Evolutionary conservation across 1,284 basidiomycete genomes (phyloP), one percentile per base, ranked within the genome.

Genomic region (Gymnopus androsaceus): DNA sequence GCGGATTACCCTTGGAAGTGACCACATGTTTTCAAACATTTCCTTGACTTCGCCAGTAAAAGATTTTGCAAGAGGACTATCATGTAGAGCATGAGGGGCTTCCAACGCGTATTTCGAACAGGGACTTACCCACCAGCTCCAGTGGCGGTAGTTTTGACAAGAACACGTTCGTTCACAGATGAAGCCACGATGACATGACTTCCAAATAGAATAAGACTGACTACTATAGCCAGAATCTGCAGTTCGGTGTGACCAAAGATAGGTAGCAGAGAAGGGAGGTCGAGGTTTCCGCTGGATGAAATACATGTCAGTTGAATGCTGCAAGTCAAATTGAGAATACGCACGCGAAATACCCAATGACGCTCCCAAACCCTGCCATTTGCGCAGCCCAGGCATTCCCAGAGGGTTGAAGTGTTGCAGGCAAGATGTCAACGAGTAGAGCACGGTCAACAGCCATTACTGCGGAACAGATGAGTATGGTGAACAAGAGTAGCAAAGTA

Each of bases 301-400:
- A 54, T 55, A 17, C 30, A 27, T 37, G 17, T 33, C 6, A 23
- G n/a, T 17, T n/a, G 8, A 4, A 47, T 45, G 31, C 7, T 23
- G 19, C 30, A 47, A n/a, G 27, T 56, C 11, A 34, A 38, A 51
- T 25, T 55, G 25, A n/a, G 33, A 42, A 38, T 21, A 44, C 90
- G 63, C 63, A 94, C 92, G 92, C 78, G 65, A 92, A 94, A 71
- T 94, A 95, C 0, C 93, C 94, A 3, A 87, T 77, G 1, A 95
- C 88, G 58, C 88, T 86, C 6, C 93, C 94, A 34, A 92, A 66
- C 0, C 90, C 90, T 49, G 89, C 76, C 88, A 98, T 94, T 21
- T 91, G 79, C 0, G 93, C 93, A 1, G 93, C 95, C 95, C 96
- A 99, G 0, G 95, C 96, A 69, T 95, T 98, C 0, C 90, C 95